A percentile compares a stretch with the other conserved stretches of the same genome.
Evolutionary conservation across 139 green algal species (phyloP).

Genomic region (Protoeuglena noctilucae): DNA sequence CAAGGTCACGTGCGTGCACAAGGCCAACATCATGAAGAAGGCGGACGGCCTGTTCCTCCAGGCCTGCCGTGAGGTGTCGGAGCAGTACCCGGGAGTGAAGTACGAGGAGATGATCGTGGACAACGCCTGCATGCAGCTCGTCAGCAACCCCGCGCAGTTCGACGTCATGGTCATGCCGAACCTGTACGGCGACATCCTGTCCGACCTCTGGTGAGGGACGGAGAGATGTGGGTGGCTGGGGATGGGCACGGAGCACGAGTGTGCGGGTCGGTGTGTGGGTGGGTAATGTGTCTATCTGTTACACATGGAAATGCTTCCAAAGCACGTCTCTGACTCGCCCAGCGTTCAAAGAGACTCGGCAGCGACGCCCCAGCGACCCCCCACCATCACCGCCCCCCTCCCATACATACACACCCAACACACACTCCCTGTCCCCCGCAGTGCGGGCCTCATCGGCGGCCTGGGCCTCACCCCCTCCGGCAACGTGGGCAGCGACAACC

Average conservation of each 20-base stretch:
- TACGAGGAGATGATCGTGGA: conserved; percentile 95
- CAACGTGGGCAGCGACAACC: conserved; percentile 57
- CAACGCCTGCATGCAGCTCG: conserved; percentile 91
- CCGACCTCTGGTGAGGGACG: conserved; percentile 85
- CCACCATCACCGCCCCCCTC: no score
- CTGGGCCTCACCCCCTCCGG: conserved; percentile 81
- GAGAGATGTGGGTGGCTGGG: no score
- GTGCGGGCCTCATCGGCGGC: conserved; percentile 81
- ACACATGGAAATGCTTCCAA: no score
- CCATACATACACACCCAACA: no score
- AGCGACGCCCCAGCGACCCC: no score
- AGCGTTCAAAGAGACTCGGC: no score
- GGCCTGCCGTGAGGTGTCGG: conserved; percentile 66
- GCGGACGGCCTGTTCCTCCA: conserved; percentile 86
- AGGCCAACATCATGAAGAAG: conserved; percentile 97
- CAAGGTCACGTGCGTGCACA: conserved; percentile 65
- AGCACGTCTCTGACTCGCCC: no score
- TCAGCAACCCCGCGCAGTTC: conserved; percentile 64
- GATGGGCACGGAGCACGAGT: no score
- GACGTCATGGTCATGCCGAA: conserved; percentile 95
- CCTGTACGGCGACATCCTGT: conserved; percentile 94
- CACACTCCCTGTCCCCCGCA: no score
- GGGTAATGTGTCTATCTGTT: no score
- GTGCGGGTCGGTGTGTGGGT: no score
- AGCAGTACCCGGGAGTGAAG: conserved; percentile 73